These are phyloP conservation scores for Mrakia hoshinonis DNA, from an alignment of 768 basidiomycete species.

Conservation along the genomic window DNA sequence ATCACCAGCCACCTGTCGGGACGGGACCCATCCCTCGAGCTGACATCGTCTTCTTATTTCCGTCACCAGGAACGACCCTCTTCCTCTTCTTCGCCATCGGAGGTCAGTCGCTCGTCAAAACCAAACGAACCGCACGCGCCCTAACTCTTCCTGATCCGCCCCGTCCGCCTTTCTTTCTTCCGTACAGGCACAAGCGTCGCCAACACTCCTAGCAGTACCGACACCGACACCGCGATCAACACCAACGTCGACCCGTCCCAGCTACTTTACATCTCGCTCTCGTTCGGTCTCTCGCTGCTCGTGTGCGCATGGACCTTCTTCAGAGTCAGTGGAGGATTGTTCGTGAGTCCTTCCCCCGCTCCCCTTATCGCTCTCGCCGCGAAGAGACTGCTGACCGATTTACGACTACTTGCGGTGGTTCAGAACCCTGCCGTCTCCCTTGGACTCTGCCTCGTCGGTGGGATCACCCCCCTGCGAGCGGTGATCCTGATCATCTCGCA, in stretches of 20 bases:
- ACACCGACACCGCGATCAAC: not conserved
- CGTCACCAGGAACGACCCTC: not conserved
- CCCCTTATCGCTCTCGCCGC: too few species aligned
- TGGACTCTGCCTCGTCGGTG: constrained; percentile 40
- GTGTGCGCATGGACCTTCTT: constrained; percentile 21
- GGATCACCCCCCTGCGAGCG: constrained; percentile 39
- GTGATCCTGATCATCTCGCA: constrained; percentile 39
- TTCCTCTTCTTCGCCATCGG: constrained; percentile 14
- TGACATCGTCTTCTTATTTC: too few species aligned
- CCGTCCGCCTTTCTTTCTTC: not conserved
- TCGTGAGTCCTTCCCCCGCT: not conserved
- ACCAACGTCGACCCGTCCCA: constrained; percentile 2
- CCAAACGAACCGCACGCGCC: too few species aligned
- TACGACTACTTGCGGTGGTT: too few species aligned
- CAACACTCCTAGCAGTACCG: not conserved
- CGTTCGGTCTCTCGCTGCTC: constrained; percentile 12
- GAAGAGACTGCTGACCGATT: too few species aligned
- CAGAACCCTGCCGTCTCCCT: constrained; percentile 42
- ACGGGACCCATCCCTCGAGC: too few species aligned
- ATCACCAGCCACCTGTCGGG: not conserved
- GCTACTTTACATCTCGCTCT: constrained; percentile 22
- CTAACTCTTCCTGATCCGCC: too few species aligned
- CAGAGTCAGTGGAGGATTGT: constrained; percentile 19
- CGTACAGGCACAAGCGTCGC: constrained; percentile 22
- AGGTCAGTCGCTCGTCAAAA: not conserved